phyloP scores from a whole-genome alignment of 73 alveolate species.

The Paramecium caudatum region DNA sequence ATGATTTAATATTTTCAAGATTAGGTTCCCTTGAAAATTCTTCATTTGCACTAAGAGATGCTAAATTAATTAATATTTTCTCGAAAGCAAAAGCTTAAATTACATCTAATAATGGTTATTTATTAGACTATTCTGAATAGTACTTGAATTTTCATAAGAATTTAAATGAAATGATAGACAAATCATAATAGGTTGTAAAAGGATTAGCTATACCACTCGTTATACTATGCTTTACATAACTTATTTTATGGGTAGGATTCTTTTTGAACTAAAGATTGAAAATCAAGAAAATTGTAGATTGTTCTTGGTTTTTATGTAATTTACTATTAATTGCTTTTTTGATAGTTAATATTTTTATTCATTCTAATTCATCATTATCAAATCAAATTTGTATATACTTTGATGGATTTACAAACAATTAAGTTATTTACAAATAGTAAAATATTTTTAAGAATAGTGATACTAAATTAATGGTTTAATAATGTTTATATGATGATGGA shows the following conservation, averaged over 20 bases:
- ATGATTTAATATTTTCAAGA: background rate
- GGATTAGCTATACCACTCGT: background rate
- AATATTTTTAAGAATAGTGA: background rate
- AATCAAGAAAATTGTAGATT: background rate
- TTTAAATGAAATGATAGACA: background rate
- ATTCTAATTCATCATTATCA: constrained; percentile 5
- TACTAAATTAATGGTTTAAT: background rate
- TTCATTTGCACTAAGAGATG: constrained; percentile 21
- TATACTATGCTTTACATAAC: background rate
- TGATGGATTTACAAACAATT: background rate
- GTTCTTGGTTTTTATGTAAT: background rate
- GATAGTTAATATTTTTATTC: background rate
- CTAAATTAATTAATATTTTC: background rate
- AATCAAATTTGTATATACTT: constrained; percentile 4
- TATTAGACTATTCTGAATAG: background rate
- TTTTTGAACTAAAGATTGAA: background rate
- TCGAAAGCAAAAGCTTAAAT: background rate
- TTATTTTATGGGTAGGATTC: background rate
- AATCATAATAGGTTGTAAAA: background rate
- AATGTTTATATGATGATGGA: constrained; percentile 29
- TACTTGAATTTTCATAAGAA: background rate
- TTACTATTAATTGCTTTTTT: background rate
- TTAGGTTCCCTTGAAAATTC: constrained; percentile 1
- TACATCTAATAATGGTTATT: background rate
- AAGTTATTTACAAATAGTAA: background rate